Base-by-base conservation (phyloP, 1,284 basidiomycete species). In the Tetrapyrgos nigripes region DNA sequence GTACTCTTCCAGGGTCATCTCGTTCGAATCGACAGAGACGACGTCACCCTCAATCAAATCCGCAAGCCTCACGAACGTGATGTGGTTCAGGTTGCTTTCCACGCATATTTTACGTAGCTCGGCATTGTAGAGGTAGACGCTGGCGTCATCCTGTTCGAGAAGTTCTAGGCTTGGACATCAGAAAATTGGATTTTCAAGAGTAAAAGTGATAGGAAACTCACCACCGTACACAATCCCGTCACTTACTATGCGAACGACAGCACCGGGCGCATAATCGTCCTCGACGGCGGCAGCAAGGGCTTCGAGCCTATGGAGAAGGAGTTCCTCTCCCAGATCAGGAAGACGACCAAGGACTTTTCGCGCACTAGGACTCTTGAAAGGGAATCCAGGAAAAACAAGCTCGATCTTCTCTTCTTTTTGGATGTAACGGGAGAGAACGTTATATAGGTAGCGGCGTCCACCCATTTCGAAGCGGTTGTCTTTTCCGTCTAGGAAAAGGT, bases 321-420 rank as follows among this genome's bases (percentile, higher is more conserved):
- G 24, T 27, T 48, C 46, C 26, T 48, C 46, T 21, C 46, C 46
- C 6, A 48, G 10, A 27, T 48, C 46, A 3, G 46, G 46, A 48
- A 23, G 24, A 13, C 46, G 46, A 8, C 46, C 46, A 26, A 48
- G 46, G 14, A 26, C 46, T 27, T 48, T 48, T 26, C 26, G 3
- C 19, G 17, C 46, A 17, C 46, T 48, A 24, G 46, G 46, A 48
- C 46, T 48, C 46, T 48, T 48, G 46, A 48, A 48, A 14, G 46
- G 46, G 27, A 48, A 48, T 6, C 19, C 46, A 26, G 46, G 46
- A 14, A 48, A 48, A 14, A 48, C 46, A 6, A 48, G 46, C 14
- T 48, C 46, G 21, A 48, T 48, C 24, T 48, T 48, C 6, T 19
- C 46, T 23, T 48, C 19, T 14, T 26, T 48, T 19, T 27, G 3